A percentile compares a stretch with the other conserved stretches of the same genome.
phyloP scores from a whole-genome alignment of 805 yeast genomes.

The Debaryomyces maramus region DNA sequence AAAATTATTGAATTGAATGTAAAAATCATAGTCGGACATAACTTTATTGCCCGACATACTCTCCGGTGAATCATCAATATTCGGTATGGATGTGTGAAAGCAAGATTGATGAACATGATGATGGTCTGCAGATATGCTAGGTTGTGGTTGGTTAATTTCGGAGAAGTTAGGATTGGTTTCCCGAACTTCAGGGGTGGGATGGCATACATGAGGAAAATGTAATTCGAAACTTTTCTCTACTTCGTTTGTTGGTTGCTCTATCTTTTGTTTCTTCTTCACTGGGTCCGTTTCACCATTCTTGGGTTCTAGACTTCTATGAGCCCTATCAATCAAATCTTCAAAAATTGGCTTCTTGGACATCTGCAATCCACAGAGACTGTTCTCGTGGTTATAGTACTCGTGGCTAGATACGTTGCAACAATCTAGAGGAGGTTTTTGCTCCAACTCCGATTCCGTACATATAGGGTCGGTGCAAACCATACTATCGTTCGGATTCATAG shows the following conservation, averaged over 20 bases:
- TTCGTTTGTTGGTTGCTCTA: conserved; percentile 4
- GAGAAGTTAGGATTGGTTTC: background rate
- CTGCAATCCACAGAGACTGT: conserved; percentile 30
- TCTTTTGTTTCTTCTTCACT: conserved; percentile 10
- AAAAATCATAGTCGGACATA: conserved; percentile 38
- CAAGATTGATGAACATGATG: conserved; percentile 41
- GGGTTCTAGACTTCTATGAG: conserved; percentile 28
- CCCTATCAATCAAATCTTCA: conserved; percentile 38
- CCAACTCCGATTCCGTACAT: conserved; percentile 9
- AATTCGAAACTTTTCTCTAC: conserved; percentile 24
- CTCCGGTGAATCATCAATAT: conserved; percentile 9
- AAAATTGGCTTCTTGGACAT: conserved; percentile 34
- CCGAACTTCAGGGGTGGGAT: conserved; percentile 16
- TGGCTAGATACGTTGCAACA: conserved; percentile 6
- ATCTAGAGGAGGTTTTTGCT: conserved; percentile 10
- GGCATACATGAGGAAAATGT: conserved; percentile 44
- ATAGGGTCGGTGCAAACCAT: conserved; percentile 8
- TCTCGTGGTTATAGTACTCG: conserved; percentile 11
- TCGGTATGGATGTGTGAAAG: conserved; percentile 45
- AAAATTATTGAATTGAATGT: conserved; percentile 35
- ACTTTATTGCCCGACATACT: background rate
- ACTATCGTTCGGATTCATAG: background rate
- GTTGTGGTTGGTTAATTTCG: too few relatives aligned
- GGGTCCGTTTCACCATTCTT: conserved; percentile 5
- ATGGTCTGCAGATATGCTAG: conserved; percentile 3